These are phyloP conservation scores for Thraustochytrium striatum DNA, from an alignment of 352 stramenopile genomes.

Conservation along the genomic window DNA sequence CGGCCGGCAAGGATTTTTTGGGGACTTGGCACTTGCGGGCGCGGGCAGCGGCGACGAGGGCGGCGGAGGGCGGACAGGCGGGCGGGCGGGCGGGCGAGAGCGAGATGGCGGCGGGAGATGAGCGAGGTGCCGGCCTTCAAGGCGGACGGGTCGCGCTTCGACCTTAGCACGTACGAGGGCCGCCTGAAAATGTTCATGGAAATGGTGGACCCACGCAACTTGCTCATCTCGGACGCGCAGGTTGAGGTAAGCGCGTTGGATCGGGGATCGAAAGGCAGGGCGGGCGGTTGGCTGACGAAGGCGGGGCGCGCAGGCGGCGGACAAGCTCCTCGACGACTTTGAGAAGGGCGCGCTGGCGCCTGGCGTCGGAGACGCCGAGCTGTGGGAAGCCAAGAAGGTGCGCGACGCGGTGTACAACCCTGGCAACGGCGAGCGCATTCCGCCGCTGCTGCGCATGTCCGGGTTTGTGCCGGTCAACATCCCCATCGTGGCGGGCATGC, in stretches of 20 bases:
- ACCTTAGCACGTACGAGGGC: conserved; percentile 75
- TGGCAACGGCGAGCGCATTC: conserved; percentile 71
- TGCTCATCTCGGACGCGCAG: conserved; percentile 67
- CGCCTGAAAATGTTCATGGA: conserved; percentile 75
- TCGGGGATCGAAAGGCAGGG: too few relatives aligned
- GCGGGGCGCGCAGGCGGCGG: too few relatives aligned
- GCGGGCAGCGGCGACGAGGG: too few relatives aligned
- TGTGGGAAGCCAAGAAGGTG: conserved; percentile 68
- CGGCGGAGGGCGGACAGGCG: too few relatives aligned
- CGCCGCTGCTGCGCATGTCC: conserved; percentile 66
- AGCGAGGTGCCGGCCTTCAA: conserved; percentile 44
- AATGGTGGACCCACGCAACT: conserved; percentile 68
- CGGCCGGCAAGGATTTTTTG: too few relatives aligned
- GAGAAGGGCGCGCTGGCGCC: conserved; percentile 61
- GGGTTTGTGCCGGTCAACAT: conserved; percentile 79
- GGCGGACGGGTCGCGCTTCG: conserved; percentile 62
- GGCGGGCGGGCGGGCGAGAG: too few relatives aligned
- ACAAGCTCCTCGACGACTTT: conserved; percentile 33
- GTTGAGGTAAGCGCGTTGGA: too few relatives aligned
- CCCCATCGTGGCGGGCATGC: conserved; percentile 74
- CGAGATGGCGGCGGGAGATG: too few relatives aligned
- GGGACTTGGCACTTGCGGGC: too few relatives aligned
- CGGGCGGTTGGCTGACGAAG: too few relatives aligned
- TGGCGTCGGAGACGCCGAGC: conserved; percentile 63
- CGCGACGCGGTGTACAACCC: conserved; percentile 72